Conservation (phyloP, 106 monocot species). For the Agapanthus africanus region DNA sequence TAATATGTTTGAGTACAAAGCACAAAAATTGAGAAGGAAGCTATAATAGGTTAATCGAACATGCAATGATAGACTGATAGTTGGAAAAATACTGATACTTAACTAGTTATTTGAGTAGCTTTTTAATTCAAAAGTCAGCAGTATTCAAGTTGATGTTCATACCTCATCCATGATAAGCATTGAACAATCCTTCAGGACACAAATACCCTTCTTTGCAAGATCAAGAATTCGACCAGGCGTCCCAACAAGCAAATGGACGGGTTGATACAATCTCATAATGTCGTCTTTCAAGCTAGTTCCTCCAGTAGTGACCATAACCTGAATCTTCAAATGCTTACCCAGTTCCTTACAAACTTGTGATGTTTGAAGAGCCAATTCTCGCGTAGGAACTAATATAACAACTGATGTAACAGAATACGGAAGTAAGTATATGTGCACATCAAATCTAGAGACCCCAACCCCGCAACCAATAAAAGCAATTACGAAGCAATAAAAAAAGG, state of each 20-base stretch:
- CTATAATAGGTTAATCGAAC: too few relatives aligned
- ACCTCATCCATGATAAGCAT: conserved; percentile 97
- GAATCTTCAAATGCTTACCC: conserved; percentile 74
- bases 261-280: conserved; percentile 81
- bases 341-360: conserved; percentile 92
- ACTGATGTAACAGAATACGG: conserved; percentile 25
- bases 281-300: conserved; percentile 92
- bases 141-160: too few relatives aligned
- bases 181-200: conserved; percentile 59
- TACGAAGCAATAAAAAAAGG: neutral
- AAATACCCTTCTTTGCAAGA: conserved; percentile 78
- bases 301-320: conserved; percentile 91
- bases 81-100: too few relatives aligned
- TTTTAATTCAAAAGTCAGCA: too few relatives aligned
- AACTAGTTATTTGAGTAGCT: too few relatives aligned
- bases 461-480: too few relatives aligned
- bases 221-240: conserved; percentile 89
- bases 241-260: conserved; percentile 82
- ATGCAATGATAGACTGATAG: too few relatives aligned
- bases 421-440: neutral
- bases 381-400: conserved; percentile 83
- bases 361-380: conserved; percentile 86
- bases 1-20: too few relatives aligned
- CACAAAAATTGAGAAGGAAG: too few relatives aligned
- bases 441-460: neutral